Evolutionary conservation across 306 rosid species (phyloP).

Genomic region (Rosa chinensis): DNA sequence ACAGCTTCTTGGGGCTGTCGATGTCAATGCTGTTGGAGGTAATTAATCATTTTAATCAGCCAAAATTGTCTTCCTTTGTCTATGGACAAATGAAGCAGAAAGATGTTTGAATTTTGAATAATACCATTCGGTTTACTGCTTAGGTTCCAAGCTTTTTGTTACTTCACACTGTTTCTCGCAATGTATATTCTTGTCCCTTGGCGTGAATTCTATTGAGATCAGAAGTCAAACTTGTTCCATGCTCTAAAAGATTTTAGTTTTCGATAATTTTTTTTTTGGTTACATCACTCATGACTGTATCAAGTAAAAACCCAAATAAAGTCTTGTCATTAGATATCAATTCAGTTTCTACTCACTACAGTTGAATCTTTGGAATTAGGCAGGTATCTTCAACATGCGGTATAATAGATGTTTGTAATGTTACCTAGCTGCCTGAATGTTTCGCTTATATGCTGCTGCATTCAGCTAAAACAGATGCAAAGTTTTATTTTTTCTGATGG

Average conservation of each 20-base stretch:
- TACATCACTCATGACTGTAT: background rate
- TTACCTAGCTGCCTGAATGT: background rate
- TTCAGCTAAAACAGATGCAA: constrained; percentile 2
- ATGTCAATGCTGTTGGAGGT: constrained; percentile 85
- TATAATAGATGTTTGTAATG: background rate
- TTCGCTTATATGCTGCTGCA: background rate
- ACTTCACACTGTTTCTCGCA: background rate
- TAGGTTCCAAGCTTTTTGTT: background rate
- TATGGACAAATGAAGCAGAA: background rate
- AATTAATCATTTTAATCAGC: constrained; percentile 28
- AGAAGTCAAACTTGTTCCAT: background rate
- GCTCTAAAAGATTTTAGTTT: background rate
- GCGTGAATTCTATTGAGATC: background rate
- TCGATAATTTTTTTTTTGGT: background rate
- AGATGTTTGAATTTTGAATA: background rate
- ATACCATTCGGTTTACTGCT: background rate
- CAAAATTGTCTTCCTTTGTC: constrained; percentile 7
- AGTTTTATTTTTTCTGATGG: constrained; percentile 5
- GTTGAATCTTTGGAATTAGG: background rate
- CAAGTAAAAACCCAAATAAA: background rate
- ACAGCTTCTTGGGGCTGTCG: constrained; percentile 95
- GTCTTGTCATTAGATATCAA: background rate
- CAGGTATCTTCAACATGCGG: background rate
- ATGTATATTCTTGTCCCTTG: background rate
- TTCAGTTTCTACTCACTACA: background rate